Percentiles rank a stretch among this genome's conserved stretches.
phyloP scores from a whole-genome alignment of 441 rosid species.

The Melastoma candidum region DNA sequence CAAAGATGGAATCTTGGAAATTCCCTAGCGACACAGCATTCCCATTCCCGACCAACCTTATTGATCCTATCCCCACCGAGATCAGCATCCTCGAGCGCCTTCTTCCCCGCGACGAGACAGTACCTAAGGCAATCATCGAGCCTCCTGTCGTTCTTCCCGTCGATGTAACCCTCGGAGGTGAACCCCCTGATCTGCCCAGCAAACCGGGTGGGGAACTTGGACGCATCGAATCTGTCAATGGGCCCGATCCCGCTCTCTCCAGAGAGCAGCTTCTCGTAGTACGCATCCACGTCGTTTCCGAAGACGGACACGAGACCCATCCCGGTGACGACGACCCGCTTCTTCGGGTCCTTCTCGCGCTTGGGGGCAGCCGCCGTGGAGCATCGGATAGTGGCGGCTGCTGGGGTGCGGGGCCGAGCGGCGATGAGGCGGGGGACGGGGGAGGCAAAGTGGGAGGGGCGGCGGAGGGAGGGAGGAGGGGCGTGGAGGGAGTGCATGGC shows the following conservation, averaged over 20 bases:
- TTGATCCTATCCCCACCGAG: conserved; percentile 72
- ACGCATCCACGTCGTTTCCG: conserved; percentile 77
- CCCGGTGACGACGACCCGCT: conserved; percentile 86
- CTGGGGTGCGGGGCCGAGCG: conserved; percentile 27
- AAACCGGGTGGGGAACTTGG: conserved; percentile 89
- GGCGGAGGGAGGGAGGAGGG: conserved; percentile 44
- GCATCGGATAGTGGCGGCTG: conserved; percentile 26
- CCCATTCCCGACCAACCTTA: conserved; percentile 27
- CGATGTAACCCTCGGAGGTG: conserved; percentile 64
- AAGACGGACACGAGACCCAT: conserved; percentile 93
- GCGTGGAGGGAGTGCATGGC: conserved; percentile 68
- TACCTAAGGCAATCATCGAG: conserved; percentile 94
- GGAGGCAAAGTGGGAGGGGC: conserved; percentile 22
- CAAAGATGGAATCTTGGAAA: no score
- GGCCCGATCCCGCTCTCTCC: conserved; percentile 87
- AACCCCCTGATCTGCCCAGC: conserved; percentile 98
- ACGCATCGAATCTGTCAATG: conserved; percentile 90
- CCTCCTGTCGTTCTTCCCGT: conserved; percentile 87
- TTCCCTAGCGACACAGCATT: no score
- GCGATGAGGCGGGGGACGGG: conserved; percentile 22
- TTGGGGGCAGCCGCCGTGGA: conserved; percentile 55
- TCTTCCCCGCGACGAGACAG: conserved; percentile 95
- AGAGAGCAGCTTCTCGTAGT: conserved; percentile 67
- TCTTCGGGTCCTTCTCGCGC: conserved; percentile 92
- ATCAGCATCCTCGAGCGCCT: conserved; percentile 79